Conservation (phyloP, 208 protist species). For the Trypanosoma lewisi region DNA sequence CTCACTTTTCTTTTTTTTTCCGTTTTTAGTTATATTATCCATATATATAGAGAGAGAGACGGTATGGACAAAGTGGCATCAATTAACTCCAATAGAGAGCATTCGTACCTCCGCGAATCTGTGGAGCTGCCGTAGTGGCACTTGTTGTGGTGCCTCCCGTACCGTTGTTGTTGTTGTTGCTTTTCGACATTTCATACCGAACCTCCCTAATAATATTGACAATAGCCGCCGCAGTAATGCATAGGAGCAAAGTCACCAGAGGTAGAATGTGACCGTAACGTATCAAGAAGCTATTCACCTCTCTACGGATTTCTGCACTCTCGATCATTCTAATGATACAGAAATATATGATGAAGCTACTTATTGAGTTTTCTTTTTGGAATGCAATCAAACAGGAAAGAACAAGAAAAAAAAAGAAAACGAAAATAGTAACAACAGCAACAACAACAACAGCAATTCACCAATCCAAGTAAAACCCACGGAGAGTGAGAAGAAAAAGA, state of each 20-base stretch:
- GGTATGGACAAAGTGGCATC: too few relatives aligned
- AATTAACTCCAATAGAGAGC: background rate
- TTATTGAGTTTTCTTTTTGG: too few relatives aligned
- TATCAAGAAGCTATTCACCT: background rate
- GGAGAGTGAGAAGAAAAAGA: conserved; percentile 3
- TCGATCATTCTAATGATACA: background rate
- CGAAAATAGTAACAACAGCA: conserved; percentile 3
- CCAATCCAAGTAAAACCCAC: background rate
- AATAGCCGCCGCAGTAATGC: background rate
- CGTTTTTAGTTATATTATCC: too few relatives aligned
- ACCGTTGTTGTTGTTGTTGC: background rate
- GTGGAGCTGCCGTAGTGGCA: background rate
- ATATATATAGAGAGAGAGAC: too few relatives aligned
- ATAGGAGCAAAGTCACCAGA: background rate
- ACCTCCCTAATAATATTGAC: background rate
- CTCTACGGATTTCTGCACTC: background rate
- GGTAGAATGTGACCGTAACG: background rate
- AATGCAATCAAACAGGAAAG: conserved; percentile 13
- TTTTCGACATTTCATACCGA: background rate
- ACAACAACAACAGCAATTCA: background rate
- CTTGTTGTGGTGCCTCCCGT: background rate
- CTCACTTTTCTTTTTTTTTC: too few relatives aligned
- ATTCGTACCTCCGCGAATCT: background rate
- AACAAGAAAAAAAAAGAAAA: conserved; percentile 22
- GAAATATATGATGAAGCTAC: background rate